phyloP scores from a whole-genome alignment of 2,329 filamentous ascomycete genomes.

The Seiridium unicorne region DNA sequence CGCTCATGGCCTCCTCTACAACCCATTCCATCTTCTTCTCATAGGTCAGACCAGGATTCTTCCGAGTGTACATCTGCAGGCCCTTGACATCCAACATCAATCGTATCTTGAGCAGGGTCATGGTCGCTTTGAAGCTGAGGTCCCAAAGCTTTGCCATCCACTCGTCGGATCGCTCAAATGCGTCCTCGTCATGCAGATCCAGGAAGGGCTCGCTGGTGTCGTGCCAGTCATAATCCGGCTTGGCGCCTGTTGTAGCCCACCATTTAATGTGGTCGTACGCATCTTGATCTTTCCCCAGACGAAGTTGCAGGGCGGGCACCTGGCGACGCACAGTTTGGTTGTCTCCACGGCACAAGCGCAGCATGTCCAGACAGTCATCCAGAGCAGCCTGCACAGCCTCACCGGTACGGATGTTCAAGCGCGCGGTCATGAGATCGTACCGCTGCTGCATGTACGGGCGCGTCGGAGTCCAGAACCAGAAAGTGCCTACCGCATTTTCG shows the following conservation, averaged over 20 bases:
- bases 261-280: conserved; percentile 23
- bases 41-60: too few relatives aligned
- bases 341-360: conserved; percentile 17
- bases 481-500: not conserved
- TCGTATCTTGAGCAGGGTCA: conserved; percentile 17
- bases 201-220: conserved; percentile 48
- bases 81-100: conserved; percentile 8
- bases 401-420: not conserved
- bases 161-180: conserved; percentile 45
- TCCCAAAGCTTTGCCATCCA: not conserved
- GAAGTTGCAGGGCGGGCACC: conserved; percentile 16
- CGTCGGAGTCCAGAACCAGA: not conserved
- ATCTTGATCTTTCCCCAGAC: conserved; percentile 21
- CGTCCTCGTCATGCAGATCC: conserved; percentile 62
- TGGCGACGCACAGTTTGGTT: conserved; percentile 14
- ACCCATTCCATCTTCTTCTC: too few relatives aligned
- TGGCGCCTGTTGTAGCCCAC: conserved; percentile 5
- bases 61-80: too few relatives aligned
- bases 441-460: conserved; percentile 14
- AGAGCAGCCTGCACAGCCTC: conserved; percentile 16
- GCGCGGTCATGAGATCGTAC: conserved; percentile 11
- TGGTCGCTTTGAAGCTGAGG: conserved; percentile 7
- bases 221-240: conserved; percentile 33
- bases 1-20: too few relatives aligned
- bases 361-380: conserved; percentile 12